Conservation (phyloP, 208 protist species). For the Entamoeba dispar region DNA sequence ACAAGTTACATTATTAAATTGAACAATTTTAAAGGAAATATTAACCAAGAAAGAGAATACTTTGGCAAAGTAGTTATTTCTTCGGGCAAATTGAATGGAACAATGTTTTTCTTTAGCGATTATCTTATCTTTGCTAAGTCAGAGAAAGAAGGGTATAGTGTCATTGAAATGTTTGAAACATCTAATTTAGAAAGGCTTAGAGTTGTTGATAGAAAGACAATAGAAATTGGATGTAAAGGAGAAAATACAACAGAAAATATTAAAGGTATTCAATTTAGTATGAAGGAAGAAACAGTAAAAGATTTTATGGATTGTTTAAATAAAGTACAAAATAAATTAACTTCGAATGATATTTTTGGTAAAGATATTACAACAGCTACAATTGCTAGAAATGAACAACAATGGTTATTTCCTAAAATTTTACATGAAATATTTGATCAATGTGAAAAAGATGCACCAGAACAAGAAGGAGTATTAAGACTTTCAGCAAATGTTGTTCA, state of each 20-base stretch:
- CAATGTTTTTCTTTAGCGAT: not conserved
- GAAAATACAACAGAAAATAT: no score
- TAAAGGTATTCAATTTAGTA: not conserved
- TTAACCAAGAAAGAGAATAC: not conserved
- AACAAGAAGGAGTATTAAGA: not conserved
- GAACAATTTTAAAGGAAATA: not conserved
- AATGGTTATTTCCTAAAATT: not conserved
- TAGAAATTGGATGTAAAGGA: no score
- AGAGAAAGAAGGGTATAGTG: no score
- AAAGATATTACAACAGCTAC: not conserved
- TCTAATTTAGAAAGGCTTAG: no score
- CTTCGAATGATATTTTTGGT: not conserved
- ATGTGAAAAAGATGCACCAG: not conserved
- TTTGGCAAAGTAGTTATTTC: not conserved
- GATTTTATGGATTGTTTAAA: not conserved
- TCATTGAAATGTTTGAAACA: no score
- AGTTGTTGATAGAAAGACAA: no score
- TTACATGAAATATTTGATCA: not conserved
- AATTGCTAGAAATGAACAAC: not conserved
- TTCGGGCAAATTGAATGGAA: not conserved
- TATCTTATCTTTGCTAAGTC: not conserved
- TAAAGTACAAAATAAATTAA: not conserved
- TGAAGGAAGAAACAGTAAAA: not conserved
- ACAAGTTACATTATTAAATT: not conserved
- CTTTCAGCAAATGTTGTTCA: not conserved